Conservation (phyloP, 164 flowering plant species). For the Stephania cephalantha region DNA sequence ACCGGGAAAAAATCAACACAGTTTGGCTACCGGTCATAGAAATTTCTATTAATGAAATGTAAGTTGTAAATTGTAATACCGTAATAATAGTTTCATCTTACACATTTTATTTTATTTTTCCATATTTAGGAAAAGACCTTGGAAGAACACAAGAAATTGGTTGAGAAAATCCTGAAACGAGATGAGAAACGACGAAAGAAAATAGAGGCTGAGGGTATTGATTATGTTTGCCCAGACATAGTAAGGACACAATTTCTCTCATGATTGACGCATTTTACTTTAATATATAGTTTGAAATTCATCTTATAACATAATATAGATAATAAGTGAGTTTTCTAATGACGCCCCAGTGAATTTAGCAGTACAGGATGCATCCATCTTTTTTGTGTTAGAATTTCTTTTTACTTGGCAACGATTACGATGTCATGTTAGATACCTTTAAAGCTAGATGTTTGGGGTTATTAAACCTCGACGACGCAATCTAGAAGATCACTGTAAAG, state of each 20-base stretch:
- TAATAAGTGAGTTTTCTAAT: neutral
- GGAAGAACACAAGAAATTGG: constrained; percentile 61
- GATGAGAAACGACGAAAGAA: constrained; percentile 54
- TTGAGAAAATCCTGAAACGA: constrained; percentile 46
- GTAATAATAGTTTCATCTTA: neutral
- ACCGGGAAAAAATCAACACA: neutral
- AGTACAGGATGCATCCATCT: neutral
- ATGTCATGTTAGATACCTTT: too few species aligned
- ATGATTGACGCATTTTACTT: neutral
- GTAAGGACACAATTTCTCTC: constrained; percentile 39
- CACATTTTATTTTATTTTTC: neutral
- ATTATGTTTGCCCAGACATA: constrained; percentile 78
- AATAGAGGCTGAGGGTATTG: constrained; percentile 87
- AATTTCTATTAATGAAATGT: neutral
- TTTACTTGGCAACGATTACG: neutral
- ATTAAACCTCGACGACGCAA: too few species aligned
- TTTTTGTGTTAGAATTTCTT: neutral
- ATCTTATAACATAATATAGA: neutral
- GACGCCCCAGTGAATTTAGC: neutral
- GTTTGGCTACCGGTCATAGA: neutral
- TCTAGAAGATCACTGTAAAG: too few species aligned
- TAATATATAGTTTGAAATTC: neutral
- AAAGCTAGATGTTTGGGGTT: too few species aligned
- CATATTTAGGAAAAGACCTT: constrained; percentile 59
- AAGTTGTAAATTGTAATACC: neutral